Evolutionary conservation across 2,329 filamentous ascomycete genomes (phyloP), one percentile per base, ranked within the genome.

Genomic region (Emmonsiellopsis sp.): DNA sequence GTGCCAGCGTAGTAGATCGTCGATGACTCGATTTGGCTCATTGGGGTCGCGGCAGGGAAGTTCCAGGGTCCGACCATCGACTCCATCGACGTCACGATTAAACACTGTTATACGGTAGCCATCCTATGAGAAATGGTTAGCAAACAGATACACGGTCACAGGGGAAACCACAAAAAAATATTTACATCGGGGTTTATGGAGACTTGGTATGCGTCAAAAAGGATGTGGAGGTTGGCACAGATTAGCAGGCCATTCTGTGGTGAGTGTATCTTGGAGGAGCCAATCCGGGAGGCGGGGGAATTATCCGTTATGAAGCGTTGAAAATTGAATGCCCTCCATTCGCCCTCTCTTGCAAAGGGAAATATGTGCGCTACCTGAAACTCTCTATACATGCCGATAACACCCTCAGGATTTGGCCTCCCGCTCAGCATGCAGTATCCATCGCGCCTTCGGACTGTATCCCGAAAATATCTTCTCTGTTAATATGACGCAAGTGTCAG

Each of bases 241-340:
- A 66, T 55, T 8, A 66, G 57, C 13, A 67, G 31, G 6, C 65
- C 65, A 56, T 65, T 66, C 46, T 65, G 62, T 8, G 61, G 46
- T 8, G 61, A 65, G 50, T 65, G 59, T 9, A 65, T 51, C 15
- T 46, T 63, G 2, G 34, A 51, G 15, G 51, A 51, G 8, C 54
- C 56, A 54, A 52, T 41, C 38, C 42, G 44, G 9, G 20, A 34
- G 15, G 51, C 38, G 7, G 54, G 38, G 8, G 38, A 9, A 50
- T 44, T 56, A 37, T 57, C 53, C 9, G 54, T 59, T 16, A 58
- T 52, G 49, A 56, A 62, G 15, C 50, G 47, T 30, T 53, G 32
- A 48, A 53, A 62, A 50, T 57, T 55, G 5, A 54, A 11, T 5
- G 54, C 40, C 2, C 42, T 55, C 61, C 62, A 65, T 15, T 59